A percentile compares a stretch with the other conserved stretches of the same genome.
These are phyloP conservation scores for Byssoonygena ceratinophila DNA, from an alignment of 2,329 filamentous ascomycete species.

Conservation along the genomic window DNA sequence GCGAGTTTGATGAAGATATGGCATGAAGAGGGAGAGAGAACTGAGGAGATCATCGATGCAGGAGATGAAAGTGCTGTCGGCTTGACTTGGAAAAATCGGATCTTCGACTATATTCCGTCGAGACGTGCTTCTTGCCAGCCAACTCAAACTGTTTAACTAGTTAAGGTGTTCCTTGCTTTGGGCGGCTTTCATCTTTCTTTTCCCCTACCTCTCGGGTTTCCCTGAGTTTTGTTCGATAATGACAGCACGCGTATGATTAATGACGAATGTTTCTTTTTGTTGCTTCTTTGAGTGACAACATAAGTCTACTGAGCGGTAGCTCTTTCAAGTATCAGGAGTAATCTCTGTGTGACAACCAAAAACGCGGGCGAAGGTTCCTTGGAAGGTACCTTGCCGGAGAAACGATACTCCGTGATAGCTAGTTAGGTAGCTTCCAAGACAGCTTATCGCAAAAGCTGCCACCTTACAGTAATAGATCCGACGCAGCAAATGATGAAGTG, in stretches of 20 bases:
- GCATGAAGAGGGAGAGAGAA: slow-evolving; percentile 63
- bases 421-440: neutral
- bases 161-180: neutral
- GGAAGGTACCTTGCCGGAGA: neutral
- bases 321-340: too few relatives aligned
- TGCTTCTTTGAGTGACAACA: neutral
- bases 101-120: slow-evolving; percentile 46
- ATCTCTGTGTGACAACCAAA: too few relatives aligned
- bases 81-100: slow-evolving; percentile 60
- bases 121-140: slow-evolving; percentile 4
- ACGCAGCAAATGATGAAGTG: neutral
- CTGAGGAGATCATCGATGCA: slow-evolving; percentile 61
- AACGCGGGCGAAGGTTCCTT: too few relatives aligned
- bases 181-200: neutral
- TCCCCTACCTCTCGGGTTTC: neutral
- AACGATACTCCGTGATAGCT: slow-evolving; percentile 6
- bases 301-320: too few relatives aligned
- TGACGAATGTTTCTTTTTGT: neutral
- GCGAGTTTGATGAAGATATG: slow-evolving; percentile 84
- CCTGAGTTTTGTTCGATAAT: neutral
- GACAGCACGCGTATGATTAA: neutral
- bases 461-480: slow-evolving; percentile 1
- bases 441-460: slow-evolving; percentile 10
- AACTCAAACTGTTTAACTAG: neutral
- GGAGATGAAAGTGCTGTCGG: slow-evolving; percentile 45